Conservation (phyloP, 2,329 filamentous ascomycete genomes). For the Clarireedia sp. region DNA sequence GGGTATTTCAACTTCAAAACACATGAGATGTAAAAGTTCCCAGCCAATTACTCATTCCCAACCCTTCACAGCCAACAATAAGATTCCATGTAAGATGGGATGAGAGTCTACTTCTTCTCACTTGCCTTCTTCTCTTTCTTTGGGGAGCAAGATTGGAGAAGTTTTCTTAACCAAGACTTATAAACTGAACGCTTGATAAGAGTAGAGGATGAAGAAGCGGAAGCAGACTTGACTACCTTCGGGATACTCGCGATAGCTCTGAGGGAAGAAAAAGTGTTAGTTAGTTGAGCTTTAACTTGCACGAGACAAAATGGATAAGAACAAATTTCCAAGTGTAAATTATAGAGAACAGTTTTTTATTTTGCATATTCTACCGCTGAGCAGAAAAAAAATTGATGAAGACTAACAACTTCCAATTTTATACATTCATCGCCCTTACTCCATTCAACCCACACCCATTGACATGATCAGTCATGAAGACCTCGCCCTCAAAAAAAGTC, state of each 20-base stretch:
- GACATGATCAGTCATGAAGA: background rate
- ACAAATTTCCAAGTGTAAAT: background rate
- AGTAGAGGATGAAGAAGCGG: background rate
- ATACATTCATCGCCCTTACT: background rate
- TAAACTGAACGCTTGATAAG: background rate
- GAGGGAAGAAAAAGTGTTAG: background rate
- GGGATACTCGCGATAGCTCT: background rate
- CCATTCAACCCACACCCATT: background rate
- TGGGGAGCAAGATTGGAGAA: background rate
- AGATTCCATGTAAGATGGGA: no score
- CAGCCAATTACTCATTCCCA: no score
- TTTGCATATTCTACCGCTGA: background rate
- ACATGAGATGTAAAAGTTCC: no score
- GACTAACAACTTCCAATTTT: background rate
- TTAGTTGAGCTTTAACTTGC: background rate
- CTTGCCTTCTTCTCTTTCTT: background rate
- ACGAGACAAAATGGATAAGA: background rate
- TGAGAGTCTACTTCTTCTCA: background rate
- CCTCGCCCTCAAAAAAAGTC: background rate
- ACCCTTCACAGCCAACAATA: no score
- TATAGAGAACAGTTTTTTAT: background rate
- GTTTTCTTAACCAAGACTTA: background rate
- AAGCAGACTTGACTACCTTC: background rate
- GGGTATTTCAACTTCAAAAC: no score
- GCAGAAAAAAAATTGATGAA: background rate